These are phyloP conservation scores for Xylaria sp. DNA, from an alignment of 2,329 filamentous ascomycete species.

Conservation along the genomic window DNA sequence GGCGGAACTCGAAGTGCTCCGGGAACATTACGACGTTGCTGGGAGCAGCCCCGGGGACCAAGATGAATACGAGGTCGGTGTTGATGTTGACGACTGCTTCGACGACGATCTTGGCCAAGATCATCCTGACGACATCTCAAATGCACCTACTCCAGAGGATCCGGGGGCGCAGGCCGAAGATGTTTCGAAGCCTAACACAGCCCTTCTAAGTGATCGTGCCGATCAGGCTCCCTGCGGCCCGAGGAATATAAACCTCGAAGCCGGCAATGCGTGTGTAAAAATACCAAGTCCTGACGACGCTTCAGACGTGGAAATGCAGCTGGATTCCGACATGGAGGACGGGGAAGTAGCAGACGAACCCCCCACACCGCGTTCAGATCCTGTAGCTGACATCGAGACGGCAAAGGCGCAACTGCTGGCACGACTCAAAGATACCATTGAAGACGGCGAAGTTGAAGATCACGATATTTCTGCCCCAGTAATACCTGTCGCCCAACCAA, in stretches of 20 bases:
- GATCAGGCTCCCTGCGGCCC: not conserved
- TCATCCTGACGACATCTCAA: slow-evolving; percentile 44
- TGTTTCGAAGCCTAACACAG: not conserved
- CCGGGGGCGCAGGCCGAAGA: not conserved
- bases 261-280: slow-evolving; percentile 54
- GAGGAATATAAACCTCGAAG: slow-evolving; percentile 40
- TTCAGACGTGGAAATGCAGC: slow-evolving; percentile 49
- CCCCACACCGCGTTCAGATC: slow-evolving; percentile 33
- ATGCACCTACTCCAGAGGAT: slow-evolving; percentile 13
- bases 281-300: slow-evolving; percentile 51
- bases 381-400: slow-evolving; percentile 55
- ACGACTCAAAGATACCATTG: slow-evolving; percentile 50
- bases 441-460: not conserved
- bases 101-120: slow-evolving; percentile 41
- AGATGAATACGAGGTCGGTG: slow-evolving; percentile 53
- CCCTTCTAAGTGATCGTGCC: not conserved
- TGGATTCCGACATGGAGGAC: slow-evolving; percentile 50
- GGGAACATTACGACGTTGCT: slow-evolving; percentile 54
- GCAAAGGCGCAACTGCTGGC: slow-evolving; percentile 61
- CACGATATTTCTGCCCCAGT: not conserved
- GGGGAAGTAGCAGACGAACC: slow-evolving; percentile 52
- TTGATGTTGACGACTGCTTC: slow-evolving; percentile 59
- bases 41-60: slow-evolving; percentile 45
- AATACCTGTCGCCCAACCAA: not conserved
- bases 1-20: slow-evolving; percentile 61